Evolutionary conservation across 768 basidiomycete genomes (phyloP).

Genomic region (Serendipita sp.): DNA sequence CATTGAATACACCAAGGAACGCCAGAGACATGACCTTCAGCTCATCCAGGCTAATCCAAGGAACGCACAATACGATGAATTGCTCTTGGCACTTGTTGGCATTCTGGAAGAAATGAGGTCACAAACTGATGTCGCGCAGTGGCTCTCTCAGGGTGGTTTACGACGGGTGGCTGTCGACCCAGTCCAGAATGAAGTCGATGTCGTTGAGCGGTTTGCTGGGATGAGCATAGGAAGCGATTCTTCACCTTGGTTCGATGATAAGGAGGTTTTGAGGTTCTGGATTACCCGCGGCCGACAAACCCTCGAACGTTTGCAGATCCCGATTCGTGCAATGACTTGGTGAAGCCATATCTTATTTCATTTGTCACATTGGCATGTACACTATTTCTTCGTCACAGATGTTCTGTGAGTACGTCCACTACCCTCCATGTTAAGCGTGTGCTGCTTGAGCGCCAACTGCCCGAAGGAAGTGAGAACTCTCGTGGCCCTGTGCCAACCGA

Average conservation of each 20-base stretch:
- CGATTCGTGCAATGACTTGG: neutral
- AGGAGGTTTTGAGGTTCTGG: neutral
- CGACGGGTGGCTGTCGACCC: neutral
- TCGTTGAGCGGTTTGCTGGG: neutral
- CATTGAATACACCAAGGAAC: slow-evolving; percentile 39
- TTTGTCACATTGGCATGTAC: too few relatives aligned
- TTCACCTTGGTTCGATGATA: neutral
- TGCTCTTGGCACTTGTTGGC: neutral
- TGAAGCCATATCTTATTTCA: too few relatives aligned
- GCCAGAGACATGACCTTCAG: neutral
- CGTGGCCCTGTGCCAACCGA: slow-evolving; percentile 39
- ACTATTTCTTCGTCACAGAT: too few relatives aligned
- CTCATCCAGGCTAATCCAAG: neutral
- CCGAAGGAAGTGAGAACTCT: slow-evolving; percentile 32
- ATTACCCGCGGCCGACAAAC: neutral
- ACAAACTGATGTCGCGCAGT: neutral
- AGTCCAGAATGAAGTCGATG: neutral
- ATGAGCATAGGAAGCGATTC: neutral
- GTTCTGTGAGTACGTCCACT: neutral
- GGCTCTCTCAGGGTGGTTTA: neutral
- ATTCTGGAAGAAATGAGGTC: neutral
- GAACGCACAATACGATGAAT: neutral
- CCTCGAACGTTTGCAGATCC: neutral
- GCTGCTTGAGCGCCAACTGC: slow-evolving; percentile 15
- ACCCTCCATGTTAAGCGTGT: neutral